A percentile compares a stretch with the other conserved stretches of the same genome.
Evolutionary conservation across 1,139 yeast genomes (phyloP).

Genomic region (Geotrichum australiense): DNA sequence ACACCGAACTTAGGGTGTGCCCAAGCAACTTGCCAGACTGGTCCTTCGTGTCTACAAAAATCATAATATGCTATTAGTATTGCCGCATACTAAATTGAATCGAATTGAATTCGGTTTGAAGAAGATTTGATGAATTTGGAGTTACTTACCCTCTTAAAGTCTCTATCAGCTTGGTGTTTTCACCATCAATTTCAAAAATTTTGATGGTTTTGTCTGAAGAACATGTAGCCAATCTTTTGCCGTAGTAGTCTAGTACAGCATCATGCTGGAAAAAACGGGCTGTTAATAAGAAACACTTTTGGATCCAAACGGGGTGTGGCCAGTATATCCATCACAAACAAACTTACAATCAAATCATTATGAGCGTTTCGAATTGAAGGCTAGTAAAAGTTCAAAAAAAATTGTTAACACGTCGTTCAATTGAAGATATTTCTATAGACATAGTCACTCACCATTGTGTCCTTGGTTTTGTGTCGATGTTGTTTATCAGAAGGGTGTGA

Average conservation of each 20-base stretch:
- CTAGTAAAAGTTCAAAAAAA: constrained; percentile 16
- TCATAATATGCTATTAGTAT: not conserved
- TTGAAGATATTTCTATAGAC: no score
- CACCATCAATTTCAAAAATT: constrained; percentile 86
- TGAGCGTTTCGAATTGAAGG: constrained; percentile 35
- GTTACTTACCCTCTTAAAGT: constrained; percentile 56
- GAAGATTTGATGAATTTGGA: no score
- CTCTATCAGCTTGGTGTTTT: constrained; percentile 59
- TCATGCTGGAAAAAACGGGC: constrained; percentile 57
- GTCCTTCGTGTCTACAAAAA: constrained; percentile 68
- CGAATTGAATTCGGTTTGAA: not conserved
- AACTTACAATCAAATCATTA: constrained; percentile 58
- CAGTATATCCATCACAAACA: not conserved
- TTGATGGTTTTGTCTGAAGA: constrained; percentile 92
- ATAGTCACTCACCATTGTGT: constrained; percentile 10
- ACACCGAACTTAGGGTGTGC: constrained; percentile 98
- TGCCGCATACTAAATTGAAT: not conserved
- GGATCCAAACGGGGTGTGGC: not conserved
- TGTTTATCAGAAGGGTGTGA: constrained; percentile 1
- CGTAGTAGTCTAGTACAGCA: constrained; percentile 94
- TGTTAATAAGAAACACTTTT: not conserved
- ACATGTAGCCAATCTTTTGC: constrained; percentile 90
- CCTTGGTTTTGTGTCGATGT: not conserved
- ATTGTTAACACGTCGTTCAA: not conserved
- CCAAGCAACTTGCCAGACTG: constrained; percentile 99